Evolutionary conservation across 768 basidiomycete genomes (phyloP).

Genomic region (Phaeotremella fagi): DNA sequence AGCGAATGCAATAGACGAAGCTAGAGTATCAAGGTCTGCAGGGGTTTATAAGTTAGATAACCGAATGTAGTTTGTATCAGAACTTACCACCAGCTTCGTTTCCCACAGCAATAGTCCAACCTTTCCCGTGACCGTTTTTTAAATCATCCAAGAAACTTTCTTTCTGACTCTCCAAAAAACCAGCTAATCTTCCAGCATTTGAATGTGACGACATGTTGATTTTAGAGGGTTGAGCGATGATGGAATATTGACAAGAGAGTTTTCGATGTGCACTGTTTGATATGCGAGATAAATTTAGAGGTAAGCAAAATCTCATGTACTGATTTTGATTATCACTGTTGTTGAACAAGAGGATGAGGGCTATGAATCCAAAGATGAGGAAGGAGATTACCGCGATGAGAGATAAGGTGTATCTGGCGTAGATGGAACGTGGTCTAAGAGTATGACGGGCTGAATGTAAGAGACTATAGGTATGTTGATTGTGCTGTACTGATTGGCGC

Average conservation of each 20-base stretch:
- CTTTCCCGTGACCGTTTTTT: conserved; percentile 52
- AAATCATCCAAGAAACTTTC: conserved; percentile 60
- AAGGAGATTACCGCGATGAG: too few relatives aligned
- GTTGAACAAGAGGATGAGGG: neutral
- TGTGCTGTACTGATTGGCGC: conserved; percentile 1
- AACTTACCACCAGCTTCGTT: conserved; percentile 89
- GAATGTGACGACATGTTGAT: neutral
- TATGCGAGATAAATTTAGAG: conserved; percentile 29
- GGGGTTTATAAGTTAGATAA: neutral
- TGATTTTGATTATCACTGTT: too few relatives aligned
- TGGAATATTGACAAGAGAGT: conserved; percentile 26
- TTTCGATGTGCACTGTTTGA: conserved; percentile 22
- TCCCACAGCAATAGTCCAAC: conserved; percentile 86
- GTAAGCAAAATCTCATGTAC: conserved; percentile 41
- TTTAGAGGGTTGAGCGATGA: neutral
- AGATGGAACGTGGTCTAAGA: neutral
- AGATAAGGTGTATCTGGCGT: neutral
- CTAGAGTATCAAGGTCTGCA: conserved; percentile 83
- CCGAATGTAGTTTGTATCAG: conserved; percentile 17
- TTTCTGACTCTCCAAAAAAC: conserved; percentile 56
- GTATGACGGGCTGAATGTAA: neutral
- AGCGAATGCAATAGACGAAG: conserved; percentile 77
- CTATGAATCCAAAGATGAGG: neutral
- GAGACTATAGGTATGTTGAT: neutral
- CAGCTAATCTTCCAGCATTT: conserved; percentile 30